phyloP scores from a whole-genome alignment of 139 green algal species.

The Chlamydomonas sp. region DNA sequence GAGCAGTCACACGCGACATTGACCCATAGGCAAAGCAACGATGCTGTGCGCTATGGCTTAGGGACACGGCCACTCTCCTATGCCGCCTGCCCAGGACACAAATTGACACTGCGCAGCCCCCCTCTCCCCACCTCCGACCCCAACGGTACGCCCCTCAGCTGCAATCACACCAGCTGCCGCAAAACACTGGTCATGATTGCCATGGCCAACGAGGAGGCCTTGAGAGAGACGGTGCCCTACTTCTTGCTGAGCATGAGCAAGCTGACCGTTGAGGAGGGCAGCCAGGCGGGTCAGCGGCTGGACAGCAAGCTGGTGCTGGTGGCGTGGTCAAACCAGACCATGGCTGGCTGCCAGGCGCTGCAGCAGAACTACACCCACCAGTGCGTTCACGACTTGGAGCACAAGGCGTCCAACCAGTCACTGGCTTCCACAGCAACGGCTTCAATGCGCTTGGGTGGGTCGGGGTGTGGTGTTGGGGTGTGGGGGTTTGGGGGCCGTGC shows the following conservation, averaged over 20 bases:
- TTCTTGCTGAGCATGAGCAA: constrained; percentile 10
- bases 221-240: background rate
- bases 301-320: constrained; percentile 8
- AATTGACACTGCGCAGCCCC: no score
- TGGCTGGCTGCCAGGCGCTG: background rate
- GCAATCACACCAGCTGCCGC: constrained; percentile 13
- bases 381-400: constrained; percentile 25
- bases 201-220: constrained; percentile 27
- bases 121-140: no score
- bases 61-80: no score
- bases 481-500: no score
- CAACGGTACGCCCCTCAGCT: background rate
- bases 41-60: no score
- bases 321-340: constrained; percentile 1
- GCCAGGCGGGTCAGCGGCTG: background rate
- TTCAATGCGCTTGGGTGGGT: constrained; percentile 18
- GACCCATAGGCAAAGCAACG: no score
- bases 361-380: background rate
- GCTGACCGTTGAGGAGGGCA: background rate
- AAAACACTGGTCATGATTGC: constrained; percentile 17
- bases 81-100: no score
- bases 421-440: constrained; percentile 15
- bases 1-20: no score
- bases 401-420: background rate
- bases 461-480: background rate